Conservation (phyloP, 805 yeast genomes). For the Metschnikowia santaceciliae region DNA sequence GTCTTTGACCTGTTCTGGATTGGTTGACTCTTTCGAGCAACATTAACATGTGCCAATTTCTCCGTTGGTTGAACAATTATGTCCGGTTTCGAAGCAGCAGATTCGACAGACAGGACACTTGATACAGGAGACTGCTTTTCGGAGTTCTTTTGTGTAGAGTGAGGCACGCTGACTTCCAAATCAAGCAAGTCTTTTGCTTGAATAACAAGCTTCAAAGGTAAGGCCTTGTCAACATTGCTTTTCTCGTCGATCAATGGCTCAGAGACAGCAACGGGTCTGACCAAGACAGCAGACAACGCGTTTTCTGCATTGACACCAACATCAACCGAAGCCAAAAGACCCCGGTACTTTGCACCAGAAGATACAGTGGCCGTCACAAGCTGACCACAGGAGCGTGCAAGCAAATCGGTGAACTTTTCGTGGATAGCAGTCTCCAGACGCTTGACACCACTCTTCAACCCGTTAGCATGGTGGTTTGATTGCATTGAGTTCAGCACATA, state of each 20-base stretch:
- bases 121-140: background rate
- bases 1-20: background rate
- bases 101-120: background rate
- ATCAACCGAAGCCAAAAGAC: constrained; percentile 52
- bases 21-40: background rate
- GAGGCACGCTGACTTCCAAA: constrained; percentile 31
- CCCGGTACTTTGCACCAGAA: constrained; percentile 57
- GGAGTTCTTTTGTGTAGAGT: background rate
- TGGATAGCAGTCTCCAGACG: constrained; percentile 1
- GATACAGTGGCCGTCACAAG: constrained; percentile 54
- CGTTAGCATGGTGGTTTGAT: background rate
- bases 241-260: constrained; percentile 24
- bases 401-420: constrained; percentile 8
- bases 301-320: constrained; percentile 27
- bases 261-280: constrained; percentile 43
- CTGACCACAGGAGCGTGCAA: constrained; percentile 40
- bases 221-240: constrained; percentile 28
- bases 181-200: constrained; percentile 50
- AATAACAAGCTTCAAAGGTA: constrained; percentile 45
- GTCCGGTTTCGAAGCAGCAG: background rate
- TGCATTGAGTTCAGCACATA: constrained; percentile 1
- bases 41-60: background rate
- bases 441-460: background rate
- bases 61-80: background rate
- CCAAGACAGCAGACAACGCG: constrained; percentile 55